These are phyloP conservation scores for Leccinum boreale DNA, from an alignment of 768 basidiomycete species.

Conservation along the genomic window DNA sequence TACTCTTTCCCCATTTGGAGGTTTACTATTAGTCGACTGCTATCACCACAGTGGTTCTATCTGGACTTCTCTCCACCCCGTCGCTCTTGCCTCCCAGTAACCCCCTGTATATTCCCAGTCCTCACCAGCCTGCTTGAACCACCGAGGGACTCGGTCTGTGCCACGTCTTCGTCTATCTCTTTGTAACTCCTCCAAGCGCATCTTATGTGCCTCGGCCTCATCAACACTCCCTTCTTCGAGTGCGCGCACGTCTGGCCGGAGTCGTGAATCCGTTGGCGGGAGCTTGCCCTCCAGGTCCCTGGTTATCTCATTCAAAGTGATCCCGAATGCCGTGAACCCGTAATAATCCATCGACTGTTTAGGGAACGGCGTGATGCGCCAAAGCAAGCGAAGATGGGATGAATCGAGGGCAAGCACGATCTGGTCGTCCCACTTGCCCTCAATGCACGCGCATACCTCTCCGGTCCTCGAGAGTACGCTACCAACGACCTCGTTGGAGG, in stretches of 20 bases:
- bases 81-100: constrained; percentile 76
- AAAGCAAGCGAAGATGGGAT: constrained; percentile 70
- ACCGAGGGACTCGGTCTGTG: constrained; percentile 58
- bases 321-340: constrained; percentile 78
- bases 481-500: constrained; percentile 71
- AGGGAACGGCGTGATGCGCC: constrained; percentile 74
- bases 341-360: constrained; percentile 70
- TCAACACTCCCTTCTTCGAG: constrained; percentile 76
- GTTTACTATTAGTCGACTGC: neutral
- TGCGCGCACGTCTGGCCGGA: constrained; percentile 78
- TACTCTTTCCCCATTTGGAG: neutral
- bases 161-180: constrained; percentile 64
- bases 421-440: constrained; percentile 89
- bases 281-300: constrained; percentile 58
- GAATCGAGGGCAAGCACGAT: constrained; percentile 66
- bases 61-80: constrained; percentile 54
- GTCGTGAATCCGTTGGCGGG: constrained; percentile 79
- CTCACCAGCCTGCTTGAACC: constrained; percentile 70
- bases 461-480: constrained; percentile 52
- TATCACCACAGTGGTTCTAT: constrained; percentile 59
- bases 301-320: constrained; percentile 80
- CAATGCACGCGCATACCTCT: constrained; percentile 57
- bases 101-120: constrained; percentile 78
- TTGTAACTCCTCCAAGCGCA: constrained; percentile 71
- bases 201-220: constrained; percentile 69